Conservation (phyloP, 1,284 basidiomycete genomes). For the Ustilago hordei region DNA sequence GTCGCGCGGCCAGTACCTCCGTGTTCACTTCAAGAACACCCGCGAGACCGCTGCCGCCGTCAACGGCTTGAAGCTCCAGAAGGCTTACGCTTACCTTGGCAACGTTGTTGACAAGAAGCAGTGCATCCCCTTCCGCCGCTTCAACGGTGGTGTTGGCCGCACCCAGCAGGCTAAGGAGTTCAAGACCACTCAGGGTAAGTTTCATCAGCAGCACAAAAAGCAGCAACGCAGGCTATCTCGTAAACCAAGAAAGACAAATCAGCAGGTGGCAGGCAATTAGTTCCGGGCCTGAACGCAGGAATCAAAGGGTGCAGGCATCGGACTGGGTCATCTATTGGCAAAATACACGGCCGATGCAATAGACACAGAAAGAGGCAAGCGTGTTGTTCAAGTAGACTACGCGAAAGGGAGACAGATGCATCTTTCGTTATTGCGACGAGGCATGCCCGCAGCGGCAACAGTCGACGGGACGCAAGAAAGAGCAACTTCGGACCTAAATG, state of each 20-base stretch:
- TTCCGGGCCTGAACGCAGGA: background rate
- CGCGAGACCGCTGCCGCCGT: constrained; percentile 74
- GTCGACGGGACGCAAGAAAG: background rate
- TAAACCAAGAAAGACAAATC: background rate
- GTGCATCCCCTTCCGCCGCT: constrained; percentile 95
- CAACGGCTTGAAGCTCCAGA: constrained; percentile 89
- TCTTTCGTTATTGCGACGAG: no score
- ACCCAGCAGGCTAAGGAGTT: constrained; percentile 98
- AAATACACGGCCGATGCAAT: no score
- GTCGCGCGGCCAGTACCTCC: constrained; percentile 94
- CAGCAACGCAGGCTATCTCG: background rate
- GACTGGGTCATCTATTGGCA: no score
- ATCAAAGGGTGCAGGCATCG: background rate
- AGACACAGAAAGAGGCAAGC: no score
- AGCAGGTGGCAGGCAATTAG: background rate
- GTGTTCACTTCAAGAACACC: constrained; percentile 99
- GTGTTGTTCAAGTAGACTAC: no score
- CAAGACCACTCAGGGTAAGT: constrained; percentile 92
- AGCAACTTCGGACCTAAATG: background rate
- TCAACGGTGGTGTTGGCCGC: constrained; percentile 95
- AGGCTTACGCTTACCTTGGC: constrained; percentile 93
- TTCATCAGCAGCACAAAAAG: background rate
- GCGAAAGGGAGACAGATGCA: no score
- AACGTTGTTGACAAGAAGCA: constrained; percentile 98
- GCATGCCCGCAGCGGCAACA: no score